These are phyloP conservation scores for Phytophthora multivora DNA, from an alignment of 352 stramenopile species.

Conservation along the genomic window DNA sequence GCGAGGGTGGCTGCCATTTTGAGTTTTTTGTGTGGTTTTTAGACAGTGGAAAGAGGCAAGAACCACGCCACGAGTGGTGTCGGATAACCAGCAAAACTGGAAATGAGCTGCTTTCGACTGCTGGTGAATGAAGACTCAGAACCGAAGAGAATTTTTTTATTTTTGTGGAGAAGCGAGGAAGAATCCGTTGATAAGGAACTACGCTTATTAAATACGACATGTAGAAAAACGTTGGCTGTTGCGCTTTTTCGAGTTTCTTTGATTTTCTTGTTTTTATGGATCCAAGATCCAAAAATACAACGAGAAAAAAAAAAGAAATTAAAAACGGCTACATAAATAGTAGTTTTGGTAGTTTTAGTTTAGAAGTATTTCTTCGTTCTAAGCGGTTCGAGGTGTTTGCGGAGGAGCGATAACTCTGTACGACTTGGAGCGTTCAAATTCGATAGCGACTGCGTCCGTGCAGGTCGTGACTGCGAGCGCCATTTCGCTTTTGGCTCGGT, in stretches of 20 bases:
- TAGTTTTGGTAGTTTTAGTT: no score
- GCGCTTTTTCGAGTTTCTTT: no score
- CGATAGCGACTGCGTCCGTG: not conserved
- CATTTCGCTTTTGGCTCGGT: not conserved
- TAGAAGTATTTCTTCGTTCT: no score
- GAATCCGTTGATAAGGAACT: not conserved
- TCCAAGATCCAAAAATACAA: no score
- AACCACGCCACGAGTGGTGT: not conserved
- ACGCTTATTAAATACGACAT: no score
- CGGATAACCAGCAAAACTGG: constrained; percentile 14
- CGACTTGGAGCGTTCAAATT: not conserved
- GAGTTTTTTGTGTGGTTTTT: not conserved
- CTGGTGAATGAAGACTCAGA: constrained; percentile 9
- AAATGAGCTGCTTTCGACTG: constrained; percentile 15
- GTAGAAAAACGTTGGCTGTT: no score
- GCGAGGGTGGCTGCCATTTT: constrained; percentile 10
- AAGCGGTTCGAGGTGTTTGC: no score
- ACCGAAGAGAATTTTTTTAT: constrained; percentile 1
- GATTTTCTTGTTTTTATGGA: no score
- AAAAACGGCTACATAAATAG: no score
- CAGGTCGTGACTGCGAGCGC: not conserved
- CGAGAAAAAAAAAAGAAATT: no score
- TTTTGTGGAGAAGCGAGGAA: not conserved
- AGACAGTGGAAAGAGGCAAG: not conserved
- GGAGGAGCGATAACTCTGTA: not conserved